Evolutionary conservation across 345 rosid species (phyloP).

Genomic region (Camelina sativa): DNA sequence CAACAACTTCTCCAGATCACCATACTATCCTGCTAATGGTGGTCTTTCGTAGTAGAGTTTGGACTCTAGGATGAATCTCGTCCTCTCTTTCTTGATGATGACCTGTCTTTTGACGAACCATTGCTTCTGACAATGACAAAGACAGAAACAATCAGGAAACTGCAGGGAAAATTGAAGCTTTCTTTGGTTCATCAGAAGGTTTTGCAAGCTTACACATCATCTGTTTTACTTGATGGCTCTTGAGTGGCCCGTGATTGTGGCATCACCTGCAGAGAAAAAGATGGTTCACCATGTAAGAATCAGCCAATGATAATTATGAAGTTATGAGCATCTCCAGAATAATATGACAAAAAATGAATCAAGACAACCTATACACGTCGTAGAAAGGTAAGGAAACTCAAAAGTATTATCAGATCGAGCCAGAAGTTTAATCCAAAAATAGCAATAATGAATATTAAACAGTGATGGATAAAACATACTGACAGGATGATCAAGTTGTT

Average conservation of each 20-base stretch:
- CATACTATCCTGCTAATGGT: not conserved
- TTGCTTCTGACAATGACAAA: conserved; percentile 31
- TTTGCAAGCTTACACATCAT: conserved; percentile 56
- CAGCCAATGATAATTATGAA: conserved; percentile 10
- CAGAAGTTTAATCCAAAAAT: not conserved
- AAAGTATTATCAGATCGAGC: not conserved
- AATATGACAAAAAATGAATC: conserved; percentile 24
- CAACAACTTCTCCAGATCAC: conserved; percentile 20
- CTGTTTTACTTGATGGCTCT: conserved; percentile 60
- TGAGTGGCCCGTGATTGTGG: conserved; percentile 49
- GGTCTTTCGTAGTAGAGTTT: not conserved
- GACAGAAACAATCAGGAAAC: not conserved
- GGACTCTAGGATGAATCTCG: conserved; percentile 14
- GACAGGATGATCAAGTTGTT: conserved; percentile 61
- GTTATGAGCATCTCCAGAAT: conserved; percentile 18
- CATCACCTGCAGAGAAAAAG: conserved; percentile 51
- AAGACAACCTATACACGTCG: not conserved
- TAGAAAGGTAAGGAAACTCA: not conserved
- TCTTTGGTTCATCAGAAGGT: conserved; percentile 17
- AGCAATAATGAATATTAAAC: not conserved
- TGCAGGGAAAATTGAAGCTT: not conserved
- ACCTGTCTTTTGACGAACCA: conserved; percentile 37
- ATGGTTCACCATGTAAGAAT: conserved; percentile 5
- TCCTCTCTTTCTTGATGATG: conserved; percentile 43
- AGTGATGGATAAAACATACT: conserved; percentile 51